A percentile compares a stretch with the other conserved stretches of the same genome.
Conservation (phyloP, 495 filamentous ascomycete species). For the Xanthoparmelia taractica region DNA sequence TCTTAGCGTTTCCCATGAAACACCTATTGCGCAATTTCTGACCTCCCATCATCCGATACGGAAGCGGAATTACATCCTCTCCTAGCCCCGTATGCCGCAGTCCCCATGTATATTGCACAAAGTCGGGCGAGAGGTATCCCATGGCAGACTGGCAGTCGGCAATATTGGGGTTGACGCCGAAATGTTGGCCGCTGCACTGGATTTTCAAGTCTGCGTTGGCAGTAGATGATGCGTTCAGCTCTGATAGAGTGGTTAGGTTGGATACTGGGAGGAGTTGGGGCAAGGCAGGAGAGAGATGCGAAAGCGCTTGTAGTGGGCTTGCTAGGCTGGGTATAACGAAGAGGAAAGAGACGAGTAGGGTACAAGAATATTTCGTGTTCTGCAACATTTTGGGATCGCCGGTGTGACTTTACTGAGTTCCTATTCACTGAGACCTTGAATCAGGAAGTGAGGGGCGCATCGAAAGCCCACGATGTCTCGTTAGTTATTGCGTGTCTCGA, state of each 20-base stretch:
- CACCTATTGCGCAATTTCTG: not conserved
- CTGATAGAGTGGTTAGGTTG: not conserved
- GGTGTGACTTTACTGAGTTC: not conserved
- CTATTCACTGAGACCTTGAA: not conserved
- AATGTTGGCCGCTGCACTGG: slow-evolving; percentile 6
- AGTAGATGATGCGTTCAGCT: not conserved
- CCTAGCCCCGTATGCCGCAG: not conserved
- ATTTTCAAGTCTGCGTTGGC: not conserved
- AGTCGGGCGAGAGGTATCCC: not conserved
- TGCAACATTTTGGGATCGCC: not conserved
- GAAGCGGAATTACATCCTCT: not conserved
- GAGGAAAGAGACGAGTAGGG: not conserved
- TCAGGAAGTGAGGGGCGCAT: not conserved
- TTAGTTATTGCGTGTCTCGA: not conserved
- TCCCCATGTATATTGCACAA: not conserved
- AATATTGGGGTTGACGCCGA: slow-evolving; percentile 4
- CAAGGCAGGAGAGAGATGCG: not conserved
- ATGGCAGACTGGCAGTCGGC: slow-evolving; percentile 4
- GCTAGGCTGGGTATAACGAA: not conserved
- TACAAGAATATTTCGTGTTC: not conserved
- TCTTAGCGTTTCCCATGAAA: not conserved
- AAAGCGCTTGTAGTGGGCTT: not conserved
- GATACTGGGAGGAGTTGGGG: not conserved
- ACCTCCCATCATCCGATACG: slow-evolving; percentile 15
- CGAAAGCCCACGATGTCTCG: not conserved